Base-by-base conservation (phyloP, 306 rosid genomes). In the Corylus americana region DNA sequence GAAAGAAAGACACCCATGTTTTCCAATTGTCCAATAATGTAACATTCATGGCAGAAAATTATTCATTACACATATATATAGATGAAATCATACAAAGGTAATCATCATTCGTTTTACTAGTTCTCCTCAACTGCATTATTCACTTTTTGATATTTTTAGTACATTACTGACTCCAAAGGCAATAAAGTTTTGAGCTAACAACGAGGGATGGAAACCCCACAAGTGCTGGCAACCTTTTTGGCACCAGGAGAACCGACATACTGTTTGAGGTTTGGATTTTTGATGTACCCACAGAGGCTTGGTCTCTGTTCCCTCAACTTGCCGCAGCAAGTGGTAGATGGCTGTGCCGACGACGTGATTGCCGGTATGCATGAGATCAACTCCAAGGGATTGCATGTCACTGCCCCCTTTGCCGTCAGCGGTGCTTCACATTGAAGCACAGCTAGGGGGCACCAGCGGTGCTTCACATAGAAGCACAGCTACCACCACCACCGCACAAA, bases 201-300 rank as follows among this genome's bases (percentile, higher is more conserved):
- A 9, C 27, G 59, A 2, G 93, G 93, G 71, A 57, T 51, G 51
- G 92, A 57, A 71, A 91, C 75, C 0, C 88, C 87, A 68, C 96
- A 91, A 48, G 81, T 5, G 54, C 22, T 39, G n/a, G 87, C 83
- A 0, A 91, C 90, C 67, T 76, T 88, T 81, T 37, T 83, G 20
- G 92, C 76, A 20, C 87, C 91, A 0, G 90, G 81, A 78, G 89
- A 79, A 69, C 71, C 75, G 2, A 87, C 64, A 39, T 86, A 91
- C 27, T 58, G 83, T 58, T 48, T 72, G 1, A 87, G 79, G n/a
- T 37, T 69, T 16, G 96, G 96, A 55, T 86, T 78, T 62, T 77
- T 86, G 54, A 85, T 70, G 82, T 91, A 91, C 45, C 79, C 87
- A 76, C 96, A 91, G 3, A 87, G 84, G 78, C 96, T 89, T 59